phyloP scores from a whole-genome alignment of 345 rosid species.

The Carallia pectinifolia region DNA sequence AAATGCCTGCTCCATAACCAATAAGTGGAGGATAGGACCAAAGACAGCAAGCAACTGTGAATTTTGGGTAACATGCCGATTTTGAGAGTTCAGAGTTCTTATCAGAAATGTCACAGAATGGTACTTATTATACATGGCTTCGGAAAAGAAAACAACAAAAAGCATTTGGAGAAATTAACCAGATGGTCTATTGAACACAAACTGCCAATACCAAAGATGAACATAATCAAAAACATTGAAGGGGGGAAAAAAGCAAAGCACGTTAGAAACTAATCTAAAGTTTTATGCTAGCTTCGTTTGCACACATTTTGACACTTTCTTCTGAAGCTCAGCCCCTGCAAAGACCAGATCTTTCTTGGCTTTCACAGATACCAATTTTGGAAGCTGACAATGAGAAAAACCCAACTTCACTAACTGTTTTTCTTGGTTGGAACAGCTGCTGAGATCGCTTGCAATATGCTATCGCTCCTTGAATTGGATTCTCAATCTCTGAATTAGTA shows the following conservation, averaged over 20 bases:
- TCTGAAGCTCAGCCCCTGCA: conserved; percentile 49
- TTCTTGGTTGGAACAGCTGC: conserved; percentile 45
- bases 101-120: neutral
- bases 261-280: conserved; percentile 18
- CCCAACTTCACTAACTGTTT: conserved; percentile 42
- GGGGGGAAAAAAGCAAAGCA: conserved; percentile 8
- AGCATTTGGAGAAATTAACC: conserved; percentile 11
- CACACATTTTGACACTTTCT: neutral
- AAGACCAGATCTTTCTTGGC: conserved; percentile 52
- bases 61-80: neutral
- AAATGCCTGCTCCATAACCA: too few relatives aligned
- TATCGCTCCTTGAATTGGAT: conserved; percentile 87
- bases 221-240: conserved; percentile 6
- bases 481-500: conserved; percentile 50
- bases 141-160: neutral
- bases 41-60: neutral
- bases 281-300: conserved; percentile 3
- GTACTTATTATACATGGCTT: neutral
- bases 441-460: conserved; percentile 82
- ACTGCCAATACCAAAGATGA: neutral
- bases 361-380: conserved; percentile 40
- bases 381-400: conserved; percentile 57
- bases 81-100: neutral
- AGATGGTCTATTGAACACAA: conserved; percentile 5
- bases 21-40: too few relatives aligned